Evolutionary conservation across 805 yeast genomes (phyloP).

Genomic region (Lachancea waltii): DNA sequence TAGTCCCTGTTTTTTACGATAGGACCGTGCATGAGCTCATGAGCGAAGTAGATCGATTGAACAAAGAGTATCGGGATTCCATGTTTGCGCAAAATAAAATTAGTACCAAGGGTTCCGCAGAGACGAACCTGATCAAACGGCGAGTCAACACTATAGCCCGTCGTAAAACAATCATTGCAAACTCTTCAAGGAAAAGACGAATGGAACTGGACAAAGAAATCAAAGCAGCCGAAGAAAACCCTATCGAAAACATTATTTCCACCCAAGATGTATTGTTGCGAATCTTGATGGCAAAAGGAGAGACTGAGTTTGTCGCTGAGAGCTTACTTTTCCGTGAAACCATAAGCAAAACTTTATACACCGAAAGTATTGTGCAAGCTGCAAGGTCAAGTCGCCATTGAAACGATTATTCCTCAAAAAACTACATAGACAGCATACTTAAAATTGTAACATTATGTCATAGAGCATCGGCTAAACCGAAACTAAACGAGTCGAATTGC

Average conservation of each 20-base stretch:
- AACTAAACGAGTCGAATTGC: no score
- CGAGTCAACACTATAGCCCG: conserved; percentile 50
- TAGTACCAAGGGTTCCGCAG: not conserved
- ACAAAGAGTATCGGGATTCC: conserved; percentile 47
- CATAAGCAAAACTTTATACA: conserved; percentile 30
- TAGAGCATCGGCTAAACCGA: no score
- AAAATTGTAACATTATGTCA: no score
- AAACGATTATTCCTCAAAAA: conserved; percentile 1
- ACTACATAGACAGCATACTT: no score
- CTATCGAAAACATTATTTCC: conserved; percentile 33
- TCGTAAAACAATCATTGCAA: conserved; percentile 62
- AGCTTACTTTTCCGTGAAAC: conserved; percentile 58
- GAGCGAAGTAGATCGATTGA: conserved; percentile 52
- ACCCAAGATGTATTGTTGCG: conserved; percentile 70
- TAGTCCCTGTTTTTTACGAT: conserved; percentile 63
- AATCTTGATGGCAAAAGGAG: conserved; percentile 59
- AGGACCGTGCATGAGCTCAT: conserved; percentile 41
- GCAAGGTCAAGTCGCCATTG: conserved; percentile 8
- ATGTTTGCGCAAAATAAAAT: conserved; percentile 45
- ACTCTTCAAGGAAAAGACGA: conserved; percentile 55
- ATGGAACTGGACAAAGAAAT: conserved; percentile 40
- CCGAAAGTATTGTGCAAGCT: conserved; percentile 26
- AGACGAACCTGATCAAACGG: conserved; percentile 7
- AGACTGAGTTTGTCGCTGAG: conserved; percentile 49
- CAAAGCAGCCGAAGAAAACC: conserved; percentile 40